Base-by-base conservation (phyloP, 2,329 filamentous ascomycete species). In the Celoporthe dispersa region DNA sequence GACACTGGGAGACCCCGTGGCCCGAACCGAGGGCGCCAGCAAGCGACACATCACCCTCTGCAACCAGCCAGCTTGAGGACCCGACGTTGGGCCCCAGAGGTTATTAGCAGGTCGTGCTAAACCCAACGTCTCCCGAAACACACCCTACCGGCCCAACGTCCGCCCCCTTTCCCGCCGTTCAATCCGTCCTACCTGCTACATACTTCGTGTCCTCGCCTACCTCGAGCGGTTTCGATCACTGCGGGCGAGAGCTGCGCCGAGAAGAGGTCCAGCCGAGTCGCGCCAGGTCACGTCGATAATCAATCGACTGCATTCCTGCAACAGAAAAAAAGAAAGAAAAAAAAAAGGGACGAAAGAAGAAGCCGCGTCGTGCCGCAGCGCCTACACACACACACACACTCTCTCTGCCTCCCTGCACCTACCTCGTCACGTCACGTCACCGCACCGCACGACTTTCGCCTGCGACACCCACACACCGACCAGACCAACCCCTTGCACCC, bases 101-200 rank as follows among this genome's bases (percentile, higher is more conserved):
- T 33, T 28, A 14, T 44, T 63, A 41, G 59, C 28, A 31, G 28
- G 53, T 31, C 53, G 53, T 57, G 61, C 61, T 55, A 48, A 22
- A 59, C 51, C 51, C 51, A 57, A 44, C 48, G 35, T 64, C 61
- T 25, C 37, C 64, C 70, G 70, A 71, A 69, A 69, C 63, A 69
- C 41, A n/a, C 59, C 63, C 60, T 39, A 35, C 57, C 63, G 63
- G 70, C 64, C 64, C 57, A 71, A 66, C 66, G 61, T 62, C 64
- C 64, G 35, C 37, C 61, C 67, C 61, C 61, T 55, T 68, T 68
- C 35, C 53, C 53, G 62, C 62, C 55, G 22, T 28, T 28, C 57
- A 35, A 33, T 44, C 57, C 48, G 60, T 33, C 60, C 48, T 53
- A 44, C 67, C 51, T 25, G 33, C 48, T 48, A 48, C 44, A 48